phyloP scores from a whole-genome alignment of 2,329 filamentous ascomycete genomes.

The Fusarium chaquense region DNA sequence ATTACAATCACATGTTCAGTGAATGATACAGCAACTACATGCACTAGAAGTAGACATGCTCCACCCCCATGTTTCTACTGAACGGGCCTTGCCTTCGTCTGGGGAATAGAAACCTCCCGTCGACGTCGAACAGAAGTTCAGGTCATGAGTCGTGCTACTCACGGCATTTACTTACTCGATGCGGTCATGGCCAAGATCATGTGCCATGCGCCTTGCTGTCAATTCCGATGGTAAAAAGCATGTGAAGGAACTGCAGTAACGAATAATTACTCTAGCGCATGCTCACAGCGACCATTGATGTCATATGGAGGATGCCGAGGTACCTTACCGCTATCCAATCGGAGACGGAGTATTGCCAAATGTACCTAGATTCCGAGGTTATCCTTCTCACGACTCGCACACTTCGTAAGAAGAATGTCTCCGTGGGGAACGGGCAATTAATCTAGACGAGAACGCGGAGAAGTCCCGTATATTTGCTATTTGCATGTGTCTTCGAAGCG shows the following conservation, averaged over 20 bases:
- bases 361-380: slow-evolving; percentile 26
- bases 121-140: slow-evolving; percentile 9
- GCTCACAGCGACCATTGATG: slow-evolving; percentile 37
- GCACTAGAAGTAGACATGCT: slow-evolving; percentile 12
- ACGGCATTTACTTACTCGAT: slow-evolving; percentile 31
- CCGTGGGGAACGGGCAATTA: slow-evolving; percentile 12
- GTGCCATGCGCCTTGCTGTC: slow-evolving; percentile 37
- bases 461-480: slow-evolving; percentile 1
- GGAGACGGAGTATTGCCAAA: slow-evolving; percentile 43
- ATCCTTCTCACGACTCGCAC: slow-evolving; percentile 23
- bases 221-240: slow-evolving; percentile 22
- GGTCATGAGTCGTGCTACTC: slow-evolving; percentile 39
- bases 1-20: slow-evolving; percentile 45
- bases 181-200: slow-evolving; percentile 42
- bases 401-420: slow-evolving; percentile 6
- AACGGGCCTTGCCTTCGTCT: not conserved
- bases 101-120: slow-evolving; percentile 18
- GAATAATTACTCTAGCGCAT: slow-evolving; percentile 22
- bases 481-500: slow-evolving; percentile 20
- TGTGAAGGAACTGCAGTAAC: slow-evolving; percentile 38
- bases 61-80: slow-evolving; percentile 27
- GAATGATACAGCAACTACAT: not conserved
- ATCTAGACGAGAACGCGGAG: slow-evolving; percentile 33
- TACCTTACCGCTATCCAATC: slow-evolving; percentile 36
- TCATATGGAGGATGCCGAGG: slow-evolving; percentile 48